Base-by-base conservation (phyloP, 2,329 filamentous ascomycete species). In the Ascochyta rabiei region DNA sequence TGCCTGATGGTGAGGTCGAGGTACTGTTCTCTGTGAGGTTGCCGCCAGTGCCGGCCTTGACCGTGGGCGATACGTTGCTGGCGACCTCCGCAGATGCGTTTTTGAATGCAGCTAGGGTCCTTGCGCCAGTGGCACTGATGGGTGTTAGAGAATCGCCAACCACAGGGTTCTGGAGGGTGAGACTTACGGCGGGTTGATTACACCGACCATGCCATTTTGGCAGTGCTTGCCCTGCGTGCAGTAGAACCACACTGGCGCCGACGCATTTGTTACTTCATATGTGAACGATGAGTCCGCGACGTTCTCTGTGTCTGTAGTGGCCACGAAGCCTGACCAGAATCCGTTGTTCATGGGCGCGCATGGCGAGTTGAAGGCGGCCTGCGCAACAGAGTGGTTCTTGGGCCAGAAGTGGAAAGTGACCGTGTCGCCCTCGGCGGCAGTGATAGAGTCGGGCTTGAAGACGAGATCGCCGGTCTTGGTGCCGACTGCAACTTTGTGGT, bases 161-260 rank as follows among this genome's bases (percentile, higher is more conserved):
- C 7, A 19, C 2, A 0, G 13, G 6, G 5, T 10, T 10, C 2
- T 28, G 2, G 13, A 15, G 26, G 21, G 15, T 13, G 18, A 39
- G 3, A 67, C 72, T 67, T 67, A 75, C 71, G 70, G 64, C 48
- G 66, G 63, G 64, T 76, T 76, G 66, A 76, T 74, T 4, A 73
- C 74, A 60, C 71, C 73, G 26, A 75, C 75, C 75, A 76, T 76
- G 45, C 74, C 74, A 34, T 33, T 49, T 54, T 75, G 70, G 66
- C 75, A 77, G 55, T 77, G 75, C 60, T 60, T 50, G 44, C 60
- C 72, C 48, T 74, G 73, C n/a, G 70, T 67, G 67, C 75, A 77
- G 68, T 77, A 77, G 65, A 73, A 74, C 70, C 73, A 75, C 56
- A 75, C 62, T n/a, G 75, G 75, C 13, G 64, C 57, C 13, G 71